phyloP scores from a whole-genome alignment of 371 early-diverging fungal genomes.

The Circinella minor region DNA sequence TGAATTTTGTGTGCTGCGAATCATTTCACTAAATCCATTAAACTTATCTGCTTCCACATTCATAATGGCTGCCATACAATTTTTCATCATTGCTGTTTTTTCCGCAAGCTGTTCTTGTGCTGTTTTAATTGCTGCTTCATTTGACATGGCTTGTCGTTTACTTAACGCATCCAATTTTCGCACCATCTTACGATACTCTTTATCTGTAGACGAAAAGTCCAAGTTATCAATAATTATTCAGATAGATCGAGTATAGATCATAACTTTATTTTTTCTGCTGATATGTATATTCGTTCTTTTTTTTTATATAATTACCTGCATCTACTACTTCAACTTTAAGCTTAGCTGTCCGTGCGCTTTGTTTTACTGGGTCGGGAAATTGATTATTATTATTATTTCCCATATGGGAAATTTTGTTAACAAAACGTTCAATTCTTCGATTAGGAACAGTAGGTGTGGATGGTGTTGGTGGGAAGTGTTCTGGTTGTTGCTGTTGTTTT shows the following conservation, averaged over 20 bases:
- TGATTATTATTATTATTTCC: slow-evolving; percentile 10
- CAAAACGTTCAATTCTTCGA: slow-evolving; percentile 25
- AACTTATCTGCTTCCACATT: slow-evolving; percentile 11
- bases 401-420: slow-evolving; percentile 21
- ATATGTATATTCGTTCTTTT: not conserved
- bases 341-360: slow-evolving; percentile 18
- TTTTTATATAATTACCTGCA: slow-evolving; percentile 20
- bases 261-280: not conserved
- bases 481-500: not conserved
- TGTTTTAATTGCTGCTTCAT: slow-evolving; percentile 20
- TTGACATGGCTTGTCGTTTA: slow-evolving; percentile 21
- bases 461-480: slow-evolving; percentile 12
- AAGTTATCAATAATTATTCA: not conserved
- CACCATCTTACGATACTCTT: slow-evolving; percentile 22
- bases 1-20: not conserved
- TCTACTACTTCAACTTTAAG: slow-evolving; percentile 27
- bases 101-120: slow-evolving; percentile 22
- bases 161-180: slow-evolving; percentile 19
- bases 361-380: slow-evolving; percentile 18
- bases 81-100: slow-evolving; percentile 15
- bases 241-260: not conserved
- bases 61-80: slow-evolving; percentile 11
- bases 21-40: not conserved
- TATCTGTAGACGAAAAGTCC: slow-evolving; percentile 8
- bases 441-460: slow-evolving; percentile 24